These are phyloP conservation scores for Barnettozyma siamensis DNA, from an alignment of 805 yeast genomes.

Conservation along the genomic window DNA sequence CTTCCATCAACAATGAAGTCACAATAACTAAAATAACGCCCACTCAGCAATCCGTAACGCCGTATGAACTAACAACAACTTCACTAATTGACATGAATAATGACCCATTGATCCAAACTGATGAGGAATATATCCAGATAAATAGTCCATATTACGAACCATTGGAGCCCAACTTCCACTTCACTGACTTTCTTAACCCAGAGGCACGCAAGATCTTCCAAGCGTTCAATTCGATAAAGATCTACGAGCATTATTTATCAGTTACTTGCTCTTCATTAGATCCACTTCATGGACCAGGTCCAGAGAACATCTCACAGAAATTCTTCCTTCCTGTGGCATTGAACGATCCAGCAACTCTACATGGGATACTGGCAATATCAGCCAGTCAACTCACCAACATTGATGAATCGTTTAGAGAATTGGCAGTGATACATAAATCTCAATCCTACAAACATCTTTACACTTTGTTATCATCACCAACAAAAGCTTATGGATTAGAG, in stretches of 20 bases:
- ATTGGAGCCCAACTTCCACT: neutral
- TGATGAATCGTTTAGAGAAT: slow-evolving; percentile 6
- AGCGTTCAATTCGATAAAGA: slow-evolving; percentile 2
- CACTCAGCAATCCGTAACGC: too few species aligned
- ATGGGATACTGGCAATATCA: slow-evolving; percentile 13
- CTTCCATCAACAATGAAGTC: neutral
- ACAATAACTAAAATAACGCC: too few species aligned
- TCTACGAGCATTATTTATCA: slow-evolving; percentile 8
- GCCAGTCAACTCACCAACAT: slow-evolving; percentile 11
- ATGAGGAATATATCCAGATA: slow-evolving; percentile 7
- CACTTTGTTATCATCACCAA: slow-evolving; percentile 1
- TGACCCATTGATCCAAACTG: slow-evolving; percentile 6
- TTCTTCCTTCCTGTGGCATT: slow-evolving; percentile 14
- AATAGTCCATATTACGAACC: neutral
- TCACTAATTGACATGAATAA: neutral
- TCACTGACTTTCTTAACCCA: neutral
- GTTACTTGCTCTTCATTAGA: slow-evolving; percentile 12
- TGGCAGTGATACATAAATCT: slow-evolving; percentile 11
- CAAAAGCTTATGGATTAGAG: slow-evolving; percentile 5
- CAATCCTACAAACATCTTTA: slow-evolving; percentile 11
- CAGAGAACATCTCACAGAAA: slow-evolving; percentile 13
- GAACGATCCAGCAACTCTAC: slow-evolving; percentile 11
- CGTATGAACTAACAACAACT: too few species aligned
- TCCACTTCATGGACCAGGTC: slow-evolving; percentile 13
- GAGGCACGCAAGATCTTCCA: slow-evolving; percentile 2